Evolutionary conservation across 148 eudicot genomes (phyloP).

Genomic region (Oxyria digyna): DNA sequence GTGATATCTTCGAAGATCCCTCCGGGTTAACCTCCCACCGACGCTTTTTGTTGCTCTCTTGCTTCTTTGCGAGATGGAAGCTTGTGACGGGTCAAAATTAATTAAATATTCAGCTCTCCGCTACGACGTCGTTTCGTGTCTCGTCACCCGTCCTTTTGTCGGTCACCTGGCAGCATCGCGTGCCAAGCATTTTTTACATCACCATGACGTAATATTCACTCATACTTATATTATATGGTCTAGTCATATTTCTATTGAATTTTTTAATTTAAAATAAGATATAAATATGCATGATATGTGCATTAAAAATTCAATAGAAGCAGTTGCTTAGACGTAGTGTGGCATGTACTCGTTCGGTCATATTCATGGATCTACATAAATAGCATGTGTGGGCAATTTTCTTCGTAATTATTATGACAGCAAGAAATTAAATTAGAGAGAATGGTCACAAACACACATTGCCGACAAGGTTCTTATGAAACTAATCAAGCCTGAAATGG

Average conservation of each 20-base stretch:
- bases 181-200: background rate
- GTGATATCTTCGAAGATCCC: conserved; percentile 19
- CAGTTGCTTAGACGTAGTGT: too few species aligned
- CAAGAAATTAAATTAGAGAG: background rate
- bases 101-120: background rate
- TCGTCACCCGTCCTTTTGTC: background rate
- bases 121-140: background rate
- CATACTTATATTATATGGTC: background rate
- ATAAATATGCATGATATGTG: background rate
- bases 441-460: background rate
- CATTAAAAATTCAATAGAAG: background rate
- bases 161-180: conserved; percentile 19
- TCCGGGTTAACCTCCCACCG: conserved; percentile 23
- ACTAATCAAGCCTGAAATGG: background rate
- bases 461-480: background rate
- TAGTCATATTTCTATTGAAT: background rate
- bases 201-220: background rate
- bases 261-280: background rate
- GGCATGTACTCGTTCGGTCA: too few species aligned
- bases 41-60: conserved; percentile 18
- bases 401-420: background rate
- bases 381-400: too few species aligned
- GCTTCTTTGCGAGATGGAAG: conserved; percentile 3
- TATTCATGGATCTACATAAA: too few species aligned
- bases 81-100: conserved; percentile 3